Evolutionary conservation across 306 rosid species (phyloP).

Genomic region (Lathyrus oleraceus): DNA sequence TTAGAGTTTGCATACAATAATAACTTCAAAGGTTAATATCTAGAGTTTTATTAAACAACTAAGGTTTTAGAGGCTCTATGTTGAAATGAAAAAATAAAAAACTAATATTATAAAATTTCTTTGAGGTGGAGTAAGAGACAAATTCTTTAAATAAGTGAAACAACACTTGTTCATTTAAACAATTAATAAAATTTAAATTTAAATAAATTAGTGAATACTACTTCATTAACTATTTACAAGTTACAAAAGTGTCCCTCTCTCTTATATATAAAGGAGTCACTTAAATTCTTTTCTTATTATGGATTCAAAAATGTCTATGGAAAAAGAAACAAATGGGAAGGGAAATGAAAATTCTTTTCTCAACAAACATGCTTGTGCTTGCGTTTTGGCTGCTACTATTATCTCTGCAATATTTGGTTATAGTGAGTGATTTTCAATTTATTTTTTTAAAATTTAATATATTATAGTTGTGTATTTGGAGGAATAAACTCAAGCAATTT

Average conservation of each 20-base stretch:
- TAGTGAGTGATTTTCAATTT: constrained; percentile 15
- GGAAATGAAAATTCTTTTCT: constrained; percentile 16
- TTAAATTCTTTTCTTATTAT: constrained; percentile 5
- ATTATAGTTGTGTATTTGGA: background rate
- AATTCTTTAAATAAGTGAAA: constrained; percentile 11
- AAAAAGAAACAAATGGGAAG: constrained; percentile 9
- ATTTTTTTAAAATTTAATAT: background rate
- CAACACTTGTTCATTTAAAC: constrained; percentile 2
- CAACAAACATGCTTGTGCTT: constrained; percentile 59
- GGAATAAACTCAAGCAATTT: background rate
- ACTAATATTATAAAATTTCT: background rate
- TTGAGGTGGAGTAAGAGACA: constrained; percentile 8
- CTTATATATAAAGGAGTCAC: constrained; percentile 9
- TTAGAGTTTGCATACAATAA: background rate
- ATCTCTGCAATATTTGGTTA: constrained; percentile 58
- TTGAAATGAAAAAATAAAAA: background rate
- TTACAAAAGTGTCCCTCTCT: background rate
- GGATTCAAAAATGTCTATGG: constrained; percentile 5
- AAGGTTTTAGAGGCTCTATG: constrained; percentile 3
- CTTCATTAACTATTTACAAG: background rate
- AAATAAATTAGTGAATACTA: background rate
- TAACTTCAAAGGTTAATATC: constrained; percentile 8
- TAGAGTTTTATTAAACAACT: constrained; percentile 10
- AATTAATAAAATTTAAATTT: background rate
- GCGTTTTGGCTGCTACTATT: constrained; percentile 57